Base-by-base conservation (phyloP, 2,329 filamentous ascomycete species). In the Cyphellophora europaea region DNA sequence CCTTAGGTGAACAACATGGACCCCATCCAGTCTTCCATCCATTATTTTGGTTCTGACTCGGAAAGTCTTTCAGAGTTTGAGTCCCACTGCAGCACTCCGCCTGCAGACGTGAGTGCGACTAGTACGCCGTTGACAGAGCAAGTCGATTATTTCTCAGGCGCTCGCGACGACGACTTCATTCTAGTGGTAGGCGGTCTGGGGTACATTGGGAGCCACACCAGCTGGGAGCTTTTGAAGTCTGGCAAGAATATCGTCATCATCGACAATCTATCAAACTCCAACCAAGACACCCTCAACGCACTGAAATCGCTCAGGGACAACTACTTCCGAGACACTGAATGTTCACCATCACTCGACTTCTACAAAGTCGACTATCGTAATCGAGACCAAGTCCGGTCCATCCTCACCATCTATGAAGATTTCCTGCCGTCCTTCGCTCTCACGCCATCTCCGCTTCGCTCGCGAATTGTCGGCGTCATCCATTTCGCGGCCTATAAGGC, bases 401-500 rank as follows among this genome's bases (percentile, higher is more conserved):
- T 96, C 52, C 95, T 98, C 57, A 70, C 76, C 45, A 82, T 82
- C 55, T 16, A n/a, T n/a, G n/a, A n/a, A n/a, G n/a, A n/a, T n/a
- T n/a, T n/a, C n/a, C n/a, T n/a, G n/a, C n/a, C n/a, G n/a, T n/a
- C n/a, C n/a, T n/a, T n/a, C n/a, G n/a, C n/a, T n/a, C n/a, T n/a
- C n/a, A n/a, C n/a, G n/a, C n/a, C n/a, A n/a, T n/a, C n/a, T n/a
- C n/a, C n/a, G n/a, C n/a, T n/a, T n/a, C 82, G 96, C 64, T 86
- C 88, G 34, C 81, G 85, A 54, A 95, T 98, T 55, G 87, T 95
- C 72, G 94, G 85, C 58, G 91, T 96, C 48, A 96, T 98, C 53
- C 91, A 98, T 70, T 98, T 98, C 58, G 93, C 91, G 45, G 91
- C 91, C 15, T 74, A 98, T 50, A 98, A 98, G 82, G 89, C 91